Base-by-base conservation (phyloP, 1,284 basidiomycete species). In the Cryptococcus maquisensis region DNA sequence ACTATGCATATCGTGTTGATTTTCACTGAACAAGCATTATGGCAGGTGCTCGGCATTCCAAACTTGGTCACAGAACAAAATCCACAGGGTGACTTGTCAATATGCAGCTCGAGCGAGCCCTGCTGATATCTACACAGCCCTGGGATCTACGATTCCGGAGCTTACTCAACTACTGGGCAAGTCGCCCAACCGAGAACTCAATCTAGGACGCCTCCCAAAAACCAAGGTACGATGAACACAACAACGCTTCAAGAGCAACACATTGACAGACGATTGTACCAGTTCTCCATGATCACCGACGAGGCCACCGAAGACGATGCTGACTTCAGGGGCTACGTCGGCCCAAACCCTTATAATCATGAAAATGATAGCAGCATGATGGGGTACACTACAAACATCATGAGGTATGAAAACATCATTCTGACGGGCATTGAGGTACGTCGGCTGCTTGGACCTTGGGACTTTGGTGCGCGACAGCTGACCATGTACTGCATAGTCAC, bases 31-130 rank as follows among this genome's bases (percentile, higher is more conserved):
- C 5, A 3, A 4, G 13, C 28, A 20, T 21, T 12, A 37, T 48
- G 5, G 12, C 40, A 54, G 51, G 38, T 51, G 16, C 24, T 53
- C 23, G 38, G 54, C 10, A 48, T 57, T 44, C 85, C 85, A 41
- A 84, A 92, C 13, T 73, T 92, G 23, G 83, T 80, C 15, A 93
- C 90, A 0, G 90, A 92, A 61, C 91, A 95, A 74, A 89, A 90
- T 68, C 81, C 87, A 1, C 83, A 79, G 80, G 87, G 89, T 87
- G 18, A 32, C 56, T 40, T 10, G 28, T 10, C 23, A 2, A 16
- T 6, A 28, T 32, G n/a, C 21, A 55, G 47, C 21, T 13, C 6
- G 10, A 21, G 15, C 20, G 39, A 20, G 18, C 18, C 12, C 9
- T 32, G 26, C 37, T 48, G 48, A 45, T 28, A 20, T 9, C 26